Evolutionary conservation across 2,329 filamentous ascomycete species (phyloP), one percentile per base, ranked within the genome.

Genomic region (Colletotrichum navitas): DNA sequence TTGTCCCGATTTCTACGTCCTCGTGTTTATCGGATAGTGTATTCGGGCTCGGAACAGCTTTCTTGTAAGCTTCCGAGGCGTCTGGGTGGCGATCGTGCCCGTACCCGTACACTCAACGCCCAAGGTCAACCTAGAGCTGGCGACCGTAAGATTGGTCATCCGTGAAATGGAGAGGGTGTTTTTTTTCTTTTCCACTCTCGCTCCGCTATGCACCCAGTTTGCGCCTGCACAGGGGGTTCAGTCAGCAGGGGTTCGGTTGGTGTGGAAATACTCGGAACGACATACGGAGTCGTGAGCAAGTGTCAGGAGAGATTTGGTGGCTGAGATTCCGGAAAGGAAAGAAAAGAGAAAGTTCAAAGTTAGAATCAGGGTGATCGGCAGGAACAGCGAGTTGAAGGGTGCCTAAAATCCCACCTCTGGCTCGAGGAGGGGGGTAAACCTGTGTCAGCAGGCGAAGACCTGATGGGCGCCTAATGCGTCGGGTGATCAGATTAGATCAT

Each of bases 401-500:
- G 18, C 60, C 60, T 52, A 51, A 49, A 45, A 59, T 47, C 34
- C 36, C n/a, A 39, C 39, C 39, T 51, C 54, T 59, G 45, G 45
- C 45, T 59, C 61, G 6, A 47, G 36, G 47, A 45, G 43, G 41
- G 43, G 43, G 43, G 43, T 10, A 62, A 10, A n/a, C 43, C 39
- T 34, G 29, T 52, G 60, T 62, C 64, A 63, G 60, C 68, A 58
- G 60, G 59, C 55, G 66, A 66, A 1, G n/a, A 55, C 47, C 18
- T 32, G 52, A 62, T 32, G 32, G 26, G 16, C 21, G 47, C 21
- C n/a, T 43, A 59, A 21, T 43, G 43, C 45, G 54, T 63, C 51
- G 51, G 32, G 45, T 54, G 59, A 63, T 68, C 69, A 68, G 69
- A 71, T 71, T 71, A 71, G 69, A 71, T 71, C 69, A 71, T 71